Evolutionary conservation across 805 yeast species (phyloP).

Genomic region (Kurtzmaniella fragi): DNA sequence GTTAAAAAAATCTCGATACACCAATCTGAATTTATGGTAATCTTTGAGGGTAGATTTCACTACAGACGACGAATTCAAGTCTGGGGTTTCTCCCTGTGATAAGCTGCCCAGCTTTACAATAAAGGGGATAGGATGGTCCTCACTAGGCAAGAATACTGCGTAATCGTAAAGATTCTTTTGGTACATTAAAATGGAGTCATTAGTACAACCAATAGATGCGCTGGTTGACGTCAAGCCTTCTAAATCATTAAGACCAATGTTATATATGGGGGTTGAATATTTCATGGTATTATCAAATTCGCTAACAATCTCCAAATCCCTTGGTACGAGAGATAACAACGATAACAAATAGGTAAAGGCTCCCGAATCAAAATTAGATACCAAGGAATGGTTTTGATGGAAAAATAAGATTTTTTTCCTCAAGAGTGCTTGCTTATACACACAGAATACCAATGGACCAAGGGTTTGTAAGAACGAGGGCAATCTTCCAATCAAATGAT

Average conservation of each 20-base stretch:
- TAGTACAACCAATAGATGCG: slow-evolving; percentile 57
- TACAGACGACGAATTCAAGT: slow-evolving; percentile 4
- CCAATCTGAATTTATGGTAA: slow-evolving; percentile 29
- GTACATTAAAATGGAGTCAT: slow-evolving; percentile 60
- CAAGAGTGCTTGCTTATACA: slow-evolving; percentile 60
- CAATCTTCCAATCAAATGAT: slow-evolving; percentile 42
- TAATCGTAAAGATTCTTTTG: slow-evolving; percentile 48
- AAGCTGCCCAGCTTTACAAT: slow-evolving; percentile 8
- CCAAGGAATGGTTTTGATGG: slow-evolving; percentile 19
- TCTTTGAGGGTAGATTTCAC: slow-evolving; percentile 30
- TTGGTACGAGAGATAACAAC: slow-evolving; percentile 59
- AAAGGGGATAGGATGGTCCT: slow-evolving; percentile 10
- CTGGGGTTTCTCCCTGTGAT: slow-evolving; percentile 5
- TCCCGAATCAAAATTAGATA: slow-evolving; percentile 19
- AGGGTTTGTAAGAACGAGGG: slow-evolving; percentile 42
- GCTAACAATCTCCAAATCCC: slow-evolving; percentile 35
- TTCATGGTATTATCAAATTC: slow-evolving; percentile 6
- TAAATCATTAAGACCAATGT: slow-evolving; percentile 57
- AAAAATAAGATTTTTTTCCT: slow-evolving; percentile 52
- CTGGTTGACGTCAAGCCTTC: slow-evolving; percentile 7
- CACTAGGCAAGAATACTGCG: slow-evolving; percentile 21
- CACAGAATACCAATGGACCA: slow-evolving; percentile 62
- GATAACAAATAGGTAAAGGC: slow-evolving; percentile 56
- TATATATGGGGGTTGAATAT: slow-evolving; percentile 51
- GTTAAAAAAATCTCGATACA: slow-evolving; percentile 20